Percentiles rank a stretch among this genome's conserved stretches.
phyloP scores from a whole-genome alignment of 768 basidiomycete species.

The Podaxis sp. region DNA sequence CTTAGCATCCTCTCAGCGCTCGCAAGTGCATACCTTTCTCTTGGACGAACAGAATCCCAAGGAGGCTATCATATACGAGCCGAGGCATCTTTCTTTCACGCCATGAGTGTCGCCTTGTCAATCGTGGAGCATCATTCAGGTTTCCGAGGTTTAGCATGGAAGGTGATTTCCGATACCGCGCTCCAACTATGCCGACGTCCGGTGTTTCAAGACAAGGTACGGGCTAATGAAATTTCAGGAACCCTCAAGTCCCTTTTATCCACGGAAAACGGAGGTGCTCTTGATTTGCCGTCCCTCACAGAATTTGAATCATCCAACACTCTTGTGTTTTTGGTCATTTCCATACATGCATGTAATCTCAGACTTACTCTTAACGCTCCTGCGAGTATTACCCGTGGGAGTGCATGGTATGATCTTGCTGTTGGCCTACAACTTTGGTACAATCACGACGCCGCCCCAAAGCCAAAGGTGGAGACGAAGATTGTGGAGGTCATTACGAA shows the following conservation, averaged over 20 bases:
- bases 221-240: constrained; percentile 30
- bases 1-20: constrained; percentile 68
- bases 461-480: constrained; percentile 28
- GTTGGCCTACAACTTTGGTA: constrained; percentile 52
- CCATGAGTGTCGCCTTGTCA: constrained; percentile 47
- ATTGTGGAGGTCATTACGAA: constrained; percentile 55
- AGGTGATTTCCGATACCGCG: constrained; percentile 72
- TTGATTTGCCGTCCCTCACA: background rate
- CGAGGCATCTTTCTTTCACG: constrained; percentile 63
- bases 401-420: constrained; percentile 74
- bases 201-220: constrained; percentile 40
- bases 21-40: constrained; percentile 65
- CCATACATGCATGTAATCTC: constrained; percentile 57
- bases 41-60: constrained; percentile 58
- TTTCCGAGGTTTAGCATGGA: constrained; percentile 78
- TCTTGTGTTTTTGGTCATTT: constrained; percentile 35
- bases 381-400: constrained; percentile 39
- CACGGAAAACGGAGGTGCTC: background rate
- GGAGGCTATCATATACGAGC: constrained; percentile 76
- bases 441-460: constrained; percentile 18
- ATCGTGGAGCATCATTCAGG: constrained; percentile 50
- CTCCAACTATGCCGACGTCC: constrained; percentile 56
- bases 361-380: constrained; percentile 53
- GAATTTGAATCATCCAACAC: background rate
- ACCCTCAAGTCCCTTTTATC: constrained; percentile 18